Evolutionary conservation across 2,329 filamentous ascomycete species (phyloP).

Genomic region (Botrytis cinerea): DNA sequence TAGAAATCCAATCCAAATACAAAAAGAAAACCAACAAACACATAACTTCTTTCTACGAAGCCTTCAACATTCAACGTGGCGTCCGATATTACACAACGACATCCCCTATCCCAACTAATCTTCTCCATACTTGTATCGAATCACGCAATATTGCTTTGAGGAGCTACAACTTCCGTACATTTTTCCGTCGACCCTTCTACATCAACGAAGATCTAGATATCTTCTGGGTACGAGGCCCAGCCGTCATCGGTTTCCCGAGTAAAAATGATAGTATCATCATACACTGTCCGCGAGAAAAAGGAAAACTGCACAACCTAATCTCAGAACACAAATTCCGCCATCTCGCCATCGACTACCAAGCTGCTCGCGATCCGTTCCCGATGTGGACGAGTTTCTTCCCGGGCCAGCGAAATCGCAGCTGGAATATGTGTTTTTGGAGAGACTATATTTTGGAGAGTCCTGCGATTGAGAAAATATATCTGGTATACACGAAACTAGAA

Average conservation of each 20-base stretch:
- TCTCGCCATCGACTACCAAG: neutral
- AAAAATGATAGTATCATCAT: neutral
- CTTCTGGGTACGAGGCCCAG: neutral
- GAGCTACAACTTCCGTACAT: neutral
- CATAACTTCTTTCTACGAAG: neutral
- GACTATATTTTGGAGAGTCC: rapidly evolving
- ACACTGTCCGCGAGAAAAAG: neutral
- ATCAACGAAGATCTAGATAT: neutral
- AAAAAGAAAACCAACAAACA: too few species aligned
- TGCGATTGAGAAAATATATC: neutral
- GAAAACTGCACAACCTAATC: neutral
- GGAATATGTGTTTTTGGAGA: neutral
- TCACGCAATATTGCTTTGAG: neutral
- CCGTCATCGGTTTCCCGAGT: neutral
- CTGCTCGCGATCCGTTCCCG: neutral
- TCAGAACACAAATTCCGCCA: neutral
- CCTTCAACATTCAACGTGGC: neutral
- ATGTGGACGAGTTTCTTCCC: neutral
- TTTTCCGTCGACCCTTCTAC: neutral
- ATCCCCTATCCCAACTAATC: neutral
- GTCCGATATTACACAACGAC: neutral
- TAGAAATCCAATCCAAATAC: neutral
- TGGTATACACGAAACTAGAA: neutral
- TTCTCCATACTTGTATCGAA: neutral
- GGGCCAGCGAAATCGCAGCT: neutral